Evolutionary conservation across 2,329 filamentous ascomycete species (phyloP).

Genomic region (Cordyceps pruinosa): DNA sequence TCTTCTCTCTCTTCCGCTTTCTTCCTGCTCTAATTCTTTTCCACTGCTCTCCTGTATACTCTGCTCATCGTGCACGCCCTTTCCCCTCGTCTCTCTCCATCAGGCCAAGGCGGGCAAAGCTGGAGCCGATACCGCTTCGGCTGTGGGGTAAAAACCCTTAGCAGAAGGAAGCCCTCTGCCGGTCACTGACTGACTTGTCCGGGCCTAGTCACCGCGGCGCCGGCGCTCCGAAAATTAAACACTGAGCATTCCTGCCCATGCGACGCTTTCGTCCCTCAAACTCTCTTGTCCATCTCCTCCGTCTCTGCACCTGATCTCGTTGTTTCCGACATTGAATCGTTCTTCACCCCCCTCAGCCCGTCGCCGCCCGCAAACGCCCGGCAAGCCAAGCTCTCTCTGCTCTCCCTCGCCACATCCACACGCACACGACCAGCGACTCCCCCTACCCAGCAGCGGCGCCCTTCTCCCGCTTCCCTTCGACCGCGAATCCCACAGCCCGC

Average conservation of each 20-base stretch:
- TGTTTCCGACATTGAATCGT: neutral
- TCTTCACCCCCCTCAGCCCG: neutral
- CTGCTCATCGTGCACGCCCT: neutral
- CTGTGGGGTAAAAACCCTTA: slow-evolving; percentile 7
- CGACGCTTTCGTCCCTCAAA: neutral
- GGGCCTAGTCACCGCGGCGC: slow-evolving; percentile 1
- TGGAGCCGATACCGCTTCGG: slow-evolving; percentile 10
- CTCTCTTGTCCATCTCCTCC: neutral
- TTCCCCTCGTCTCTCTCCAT: neutral
- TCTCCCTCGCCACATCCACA: neutral
- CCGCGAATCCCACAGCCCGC: neutral
- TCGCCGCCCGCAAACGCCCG: neutral
- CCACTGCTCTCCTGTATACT: neutral
- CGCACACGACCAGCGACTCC: neutral
- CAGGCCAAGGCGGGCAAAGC: slow-evolving; percentile 2
- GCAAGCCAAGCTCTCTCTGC: neutral
- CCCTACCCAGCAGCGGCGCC: slow-evolving; percentile 1
- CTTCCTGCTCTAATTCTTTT: neutral
- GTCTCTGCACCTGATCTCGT: no score
- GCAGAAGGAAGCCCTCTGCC: neutral
- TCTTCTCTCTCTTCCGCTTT: neutral
- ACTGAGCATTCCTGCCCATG: neutral
- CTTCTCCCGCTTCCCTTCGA: neutral
- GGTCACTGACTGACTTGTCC: neutral
- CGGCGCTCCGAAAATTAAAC: neutral